These are phyloP conservation scores for Cordia subcordata DNA, from an alignment of 257 asterid genomes.

Conservation along the genomic window DNA sequence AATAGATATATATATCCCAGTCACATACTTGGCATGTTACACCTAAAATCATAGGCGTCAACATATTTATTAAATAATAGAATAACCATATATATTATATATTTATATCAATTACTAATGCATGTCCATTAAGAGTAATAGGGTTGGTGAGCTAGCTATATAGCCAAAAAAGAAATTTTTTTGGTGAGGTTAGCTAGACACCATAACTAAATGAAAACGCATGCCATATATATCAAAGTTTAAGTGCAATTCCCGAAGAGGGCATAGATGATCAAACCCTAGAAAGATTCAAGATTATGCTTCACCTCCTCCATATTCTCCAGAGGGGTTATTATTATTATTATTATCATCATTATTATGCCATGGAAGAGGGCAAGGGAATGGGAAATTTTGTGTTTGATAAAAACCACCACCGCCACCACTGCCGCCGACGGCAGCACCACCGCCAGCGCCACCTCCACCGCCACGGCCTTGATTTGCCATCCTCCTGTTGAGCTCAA, in stretches of 20 bases:
- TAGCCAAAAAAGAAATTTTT: too few relatives aligned
- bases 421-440: too few relatives aligned
- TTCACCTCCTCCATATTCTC: constrained; percentile 5
- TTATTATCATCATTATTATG: too few relatives aligned
- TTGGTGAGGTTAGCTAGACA: too few relatives aligned
- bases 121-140: too few relatives aligned
- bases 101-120: background rate
- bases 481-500: background rate
- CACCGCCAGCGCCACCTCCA: background rate
- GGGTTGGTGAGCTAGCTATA: too few relatives aligned
- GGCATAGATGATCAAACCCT: constrained; percentile 1
- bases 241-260: background rate
- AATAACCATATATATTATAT: background rate
- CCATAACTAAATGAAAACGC: too few relatives aligned
- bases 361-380: constrained; percentile 5
- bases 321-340: background rate
- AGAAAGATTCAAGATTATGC: background rate
- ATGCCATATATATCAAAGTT: too few relatives aligned
- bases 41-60: constrained; percentile 1
- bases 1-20: background rate
- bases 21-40: background rate
- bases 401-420: background rate
- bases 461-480: background rate
- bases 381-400: background rate
- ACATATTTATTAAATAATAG: background rate